Evolutionary conservation across 164 flowering plant genomes (phyloP).

Genomic region (Euptelea pleiosperma): DNA sequence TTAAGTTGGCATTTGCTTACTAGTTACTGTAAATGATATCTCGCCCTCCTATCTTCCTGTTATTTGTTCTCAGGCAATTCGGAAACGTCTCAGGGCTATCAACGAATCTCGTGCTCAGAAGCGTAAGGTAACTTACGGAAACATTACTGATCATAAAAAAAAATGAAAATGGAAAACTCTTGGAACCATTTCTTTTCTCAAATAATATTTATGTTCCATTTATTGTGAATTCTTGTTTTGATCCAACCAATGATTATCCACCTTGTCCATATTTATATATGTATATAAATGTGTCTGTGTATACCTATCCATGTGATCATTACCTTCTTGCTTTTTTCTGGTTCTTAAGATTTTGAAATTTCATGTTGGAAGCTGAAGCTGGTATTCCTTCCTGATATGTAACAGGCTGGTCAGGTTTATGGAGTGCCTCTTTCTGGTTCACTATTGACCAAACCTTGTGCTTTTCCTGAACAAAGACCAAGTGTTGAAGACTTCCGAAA

Average conservation of each 20-base stretch:
- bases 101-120: constrained; percentile 96
- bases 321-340: neutral
- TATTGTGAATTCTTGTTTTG: too few relatives aligned
- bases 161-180: too few relatives aligned
- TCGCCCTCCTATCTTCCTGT: neutral
- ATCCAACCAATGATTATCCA: too few relatives aligned
- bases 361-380: constrained; percentile 15
- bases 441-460: constrained; percentile 61
- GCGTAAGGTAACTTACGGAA: constrained; percentile 64
- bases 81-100: constrained; percentile 83
- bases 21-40: neutral
- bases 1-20: too few relatives aligned
- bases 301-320: neutral
- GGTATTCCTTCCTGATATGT: constrained; percentile 13
- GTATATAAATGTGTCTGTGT: too few relatives aligned
- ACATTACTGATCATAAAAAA: too few relatives aligned
- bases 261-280: too few relatives aligned
- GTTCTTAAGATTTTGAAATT: neutral
- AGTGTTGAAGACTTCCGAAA: constrained; percentile 78
- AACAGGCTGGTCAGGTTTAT: constrained; percentile 98
- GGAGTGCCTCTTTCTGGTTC: constrained; percentile 86
- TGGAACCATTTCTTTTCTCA: constrained; percentile 7
- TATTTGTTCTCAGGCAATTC: constrained; percentile 54
- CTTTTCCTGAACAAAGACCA: constrained; percentile 78
- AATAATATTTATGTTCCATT: neutral